Conservation (phyloP, 2,329 filamentous ascomycete species). For the Cordyceps cicadae region DNA sequence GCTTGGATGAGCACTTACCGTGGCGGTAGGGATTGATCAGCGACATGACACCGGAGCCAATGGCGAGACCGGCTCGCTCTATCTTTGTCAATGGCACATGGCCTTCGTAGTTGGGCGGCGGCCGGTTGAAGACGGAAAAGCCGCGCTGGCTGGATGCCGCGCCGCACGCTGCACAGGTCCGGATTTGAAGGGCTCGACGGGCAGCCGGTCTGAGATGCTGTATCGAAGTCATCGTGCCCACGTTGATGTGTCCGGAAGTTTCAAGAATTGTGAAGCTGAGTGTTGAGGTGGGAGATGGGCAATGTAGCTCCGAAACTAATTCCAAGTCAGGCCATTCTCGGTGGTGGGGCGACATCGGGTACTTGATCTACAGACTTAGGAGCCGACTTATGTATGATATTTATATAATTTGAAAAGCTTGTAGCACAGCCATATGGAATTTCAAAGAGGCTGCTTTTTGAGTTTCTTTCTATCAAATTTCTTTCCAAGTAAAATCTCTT, state of each 20-base stretch:
- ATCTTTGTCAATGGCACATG: slow-evolving; percentile 79
- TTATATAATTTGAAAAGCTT: too few relatives aligned
- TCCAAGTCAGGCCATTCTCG: background rate
- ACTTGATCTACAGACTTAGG: background rate
- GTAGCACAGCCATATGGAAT: too few relatives aligned
- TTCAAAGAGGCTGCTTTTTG: too few relatives aligned
- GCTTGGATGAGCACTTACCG: slow-evolving; percentile 36
- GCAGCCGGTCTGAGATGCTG: background rate
- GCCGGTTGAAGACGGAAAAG: slow-evolving; percentile 81
- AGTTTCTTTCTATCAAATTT: too few relatives aligned
- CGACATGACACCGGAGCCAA: slow-evolving; percentile 55
- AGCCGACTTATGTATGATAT: background rate
- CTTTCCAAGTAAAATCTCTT: too few relatives aligned
- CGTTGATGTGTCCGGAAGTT: background rate
- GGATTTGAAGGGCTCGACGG: slow-evolving; percentile 14
- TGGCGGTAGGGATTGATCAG: slow-evolving; percentile 71
- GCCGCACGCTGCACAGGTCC: slow-evolving; percentile 18
- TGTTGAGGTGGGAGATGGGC: background rate
- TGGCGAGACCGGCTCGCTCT: slow-evolving; percentile 65
- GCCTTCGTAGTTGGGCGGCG: slow-evolving; percentile 78
- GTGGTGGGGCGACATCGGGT: background rate
- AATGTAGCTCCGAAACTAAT: background rate
- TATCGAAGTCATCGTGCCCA: slow-evolving; percentile 4
- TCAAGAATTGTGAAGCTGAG: too few relatives aligned
- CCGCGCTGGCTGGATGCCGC: slow-evolving; percentile 17